Evolutionary conservation across 805 yeast genomes (phyloP), one percentile per base, ranked within the genome.

Genomic region (Metschnikowia matae): DNA sequence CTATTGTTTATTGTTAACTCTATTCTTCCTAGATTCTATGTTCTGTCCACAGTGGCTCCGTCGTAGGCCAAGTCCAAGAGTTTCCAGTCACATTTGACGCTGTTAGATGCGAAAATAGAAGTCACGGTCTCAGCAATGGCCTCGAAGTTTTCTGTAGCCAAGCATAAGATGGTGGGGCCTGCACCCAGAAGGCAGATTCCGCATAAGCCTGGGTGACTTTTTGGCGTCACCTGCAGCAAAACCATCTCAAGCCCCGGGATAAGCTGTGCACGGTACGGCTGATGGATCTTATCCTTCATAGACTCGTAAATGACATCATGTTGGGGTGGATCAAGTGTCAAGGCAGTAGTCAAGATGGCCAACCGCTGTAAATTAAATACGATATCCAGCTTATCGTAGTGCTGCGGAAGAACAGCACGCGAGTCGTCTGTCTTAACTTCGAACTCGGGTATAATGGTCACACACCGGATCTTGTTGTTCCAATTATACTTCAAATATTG

Each of bases 111-210:
- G 69, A 94, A 91, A 51, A 88, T 78, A 49, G 70, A 69, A 45
- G 89, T 77, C 55, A 94, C 90, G 48, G 83, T 87, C 5, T 67
- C 64, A 6, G 99, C 96, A 59, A 94, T 90, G 11, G 73, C 77
- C 6, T 90, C 97, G 59, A 83, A 94, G 66, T 89, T 87, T 17
- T 81, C 85, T 3, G 97, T 90, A 4, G 99, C 98, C 55, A 94
- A 78, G 39, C 96, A 96, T 55, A 94, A 74, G 50, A 94, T 91
- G 6, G 99, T 94, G 50, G 99, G 99, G 7, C 99, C 99, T 6
- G 99, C 99, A 48, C 99, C 99, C 26, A 96, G 87, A 51, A 94
- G 77, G 66, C 99, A 94, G 60, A 94, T 89, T 47, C 99, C 99
- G 51, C 94, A 77, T 44, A 91, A 76, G 3, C 97, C 97, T 1